Evolutionary conservation across 2,329 filamentous ascomycete species (phyloP).

Genomic region (Colletotrichum godetiae): DNA sequence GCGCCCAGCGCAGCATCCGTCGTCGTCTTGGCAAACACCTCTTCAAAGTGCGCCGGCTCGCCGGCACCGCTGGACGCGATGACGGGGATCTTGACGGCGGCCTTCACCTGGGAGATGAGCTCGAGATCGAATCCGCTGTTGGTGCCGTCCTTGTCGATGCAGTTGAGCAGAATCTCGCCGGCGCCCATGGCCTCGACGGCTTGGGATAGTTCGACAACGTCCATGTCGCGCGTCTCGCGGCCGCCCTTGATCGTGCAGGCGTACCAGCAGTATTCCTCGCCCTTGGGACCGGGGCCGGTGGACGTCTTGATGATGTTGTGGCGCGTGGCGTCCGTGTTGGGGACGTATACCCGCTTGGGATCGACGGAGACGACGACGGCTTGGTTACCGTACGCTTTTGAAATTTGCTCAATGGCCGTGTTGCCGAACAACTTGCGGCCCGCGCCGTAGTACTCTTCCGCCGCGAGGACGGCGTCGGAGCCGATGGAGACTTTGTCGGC

Average conservation of each 20-base stretch:
- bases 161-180: conserved; percentile 95
- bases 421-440: conserved; percentile 78
- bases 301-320: conserved; percentile 79
- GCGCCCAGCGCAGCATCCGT: conserved; percentile 95
- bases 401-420: conserved; percentile 96
- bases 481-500: conserved; percentile 98
- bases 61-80: conserved; percentile 96
- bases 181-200: conserved; percentile 97
- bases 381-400: conserved; percentile 92
- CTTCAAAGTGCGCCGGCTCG: conserved; percentile 85
- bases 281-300: conserved; percentile 73
- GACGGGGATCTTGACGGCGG: conserved; percentile 88
- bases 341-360: conserved; percentile 90
- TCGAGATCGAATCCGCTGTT: conserved; percentile 96
- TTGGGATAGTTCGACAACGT: conserved; percentile 86
- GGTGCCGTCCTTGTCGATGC: conserved; percentile 96
- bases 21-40: conserved; percentile 87
- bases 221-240: conserved; percentile 91
- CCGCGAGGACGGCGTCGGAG: conserved; percentile 91
- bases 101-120: conserved; percentile 88
- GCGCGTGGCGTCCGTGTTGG: conserved; percentile 75
- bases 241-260: conserved; percentile 97
- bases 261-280: conserved; percentile 92
- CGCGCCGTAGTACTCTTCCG: conserved; percentile 86
- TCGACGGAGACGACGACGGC: conserved; percentile 97